Base-by-base conservation (phyloP, 2,329 filamentous ascomycete species). In the Aspergillus felis region DNA sequence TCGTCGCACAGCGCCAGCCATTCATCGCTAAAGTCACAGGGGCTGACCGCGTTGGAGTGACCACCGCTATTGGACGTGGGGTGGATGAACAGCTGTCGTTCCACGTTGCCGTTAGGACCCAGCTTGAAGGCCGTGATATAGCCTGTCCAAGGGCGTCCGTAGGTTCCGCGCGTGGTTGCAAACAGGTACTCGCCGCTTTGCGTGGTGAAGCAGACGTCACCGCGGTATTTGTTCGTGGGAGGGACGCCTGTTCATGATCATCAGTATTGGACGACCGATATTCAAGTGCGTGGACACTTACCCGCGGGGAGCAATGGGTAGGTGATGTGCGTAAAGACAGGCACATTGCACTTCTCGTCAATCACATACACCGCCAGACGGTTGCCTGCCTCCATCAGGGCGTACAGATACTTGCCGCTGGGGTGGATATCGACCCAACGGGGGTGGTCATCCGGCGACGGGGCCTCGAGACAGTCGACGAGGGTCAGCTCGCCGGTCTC, bases 1-100 rank as follows among this genome's bases (percentile, higher is more conserved):
- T 96, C 91, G 68, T 96, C 91, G 7, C 90, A 94, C 65, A 96
- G 82, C 20, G 91, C 91, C n/a, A 96, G 68, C 89, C 90, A 96
- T 76, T 95, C 91, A 67, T 95, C 91, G 59, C 81, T 89, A 84
- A 89, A 95, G 58, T 89, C 87, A 70, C 89, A 91, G 1, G 91
- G 91, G 57, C 85, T 84, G n/a, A 95, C 89, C 0, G 91, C 91
- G 69, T 96, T 96, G 60, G 88, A 92, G 74, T 96, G 91, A 0
- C 91, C 91, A 49, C 91, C 91, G 69, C 89, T 92, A 2, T 90
- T 95, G 2, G 90, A 89, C 2, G 91, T 96, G 0, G 91, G 90
- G 68, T 91, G 90, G 51, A 95, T 79, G 69, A 86, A 91, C 51
- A 95, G 84, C 79, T 94, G 91, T 47, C 81, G 77, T 78, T 92